Evolutionary conservation across 352 stramenopile genomes (phyloP), one percentile per base, ranked within the genome.

Genomic region (Pythium monospermum): DNA sequence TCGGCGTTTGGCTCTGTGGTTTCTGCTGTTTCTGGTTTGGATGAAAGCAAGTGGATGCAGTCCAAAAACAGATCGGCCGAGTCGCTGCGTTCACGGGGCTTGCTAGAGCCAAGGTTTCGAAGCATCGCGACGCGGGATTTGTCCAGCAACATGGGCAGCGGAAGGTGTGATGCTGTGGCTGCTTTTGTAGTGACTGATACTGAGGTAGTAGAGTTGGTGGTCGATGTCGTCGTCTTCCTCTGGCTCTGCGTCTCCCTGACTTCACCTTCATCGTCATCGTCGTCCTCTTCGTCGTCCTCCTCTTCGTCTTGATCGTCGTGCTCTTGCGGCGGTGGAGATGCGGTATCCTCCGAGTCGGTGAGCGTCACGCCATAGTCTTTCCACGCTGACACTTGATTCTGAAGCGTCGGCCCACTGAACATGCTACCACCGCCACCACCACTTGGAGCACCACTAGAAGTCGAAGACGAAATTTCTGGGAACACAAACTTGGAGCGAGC

Each of bases 61-160:
- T 89, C 78, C 18, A 92, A 64, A 53, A 92, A 92, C n/a, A 92
- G 65, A 57, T 92, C 78, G 25, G 73, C 76, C 35, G 77, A 89
- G 57, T 92, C 72, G 53, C 81, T 92, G 27, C 81, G 77, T 40
- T 77, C 59, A 0, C 75, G 72, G 21, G 57, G 19, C 23, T 56
- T 59, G 38, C 19, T 25, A 1, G 27, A 56, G 33, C 56, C 60
- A 3, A 66, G 49, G 27, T 57, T 61, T 26, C 65, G 65, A 22
- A 91, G 66, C 11, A 64, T 26, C 6, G 69, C 73, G 12, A 88
- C 76, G 21, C 77, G 64, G 1, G 71, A 80, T 55, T 83, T 86
- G 47, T 70, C 51, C 16, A 57, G 19, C 7, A 36, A 15, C 41
- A 45, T 31, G 22, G 32, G 32, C 43, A 6, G 21, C 21, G 23